phyloP scores from a whole-genome alignment of 768 basidiomycete genomes.

The Mycena kentingensis region DNA sequence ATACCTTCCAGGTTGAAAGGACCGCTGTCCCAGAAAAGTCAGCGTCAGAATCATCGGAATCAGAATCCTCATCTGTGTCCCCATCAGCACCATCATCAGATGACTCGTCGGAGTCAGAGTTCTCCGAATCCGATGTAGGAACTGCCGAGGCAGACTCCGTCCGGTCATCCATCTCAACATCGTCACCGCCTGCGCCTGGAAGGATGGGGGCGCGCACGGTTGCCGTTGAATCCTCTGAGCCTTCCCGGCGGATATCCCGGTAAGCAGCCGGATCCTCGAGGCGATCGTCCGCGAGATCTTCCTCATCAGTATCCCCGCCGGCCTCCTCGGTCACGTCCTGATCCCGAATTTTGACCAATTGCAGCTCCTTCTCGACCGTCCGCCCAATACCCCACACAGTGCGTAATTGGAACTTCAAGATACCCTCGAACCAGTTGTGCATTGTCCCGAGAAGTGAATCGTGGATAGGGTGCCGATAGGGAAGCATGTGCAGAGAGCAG shows the following conservation, averaged over 20 bases:
- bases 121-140: slow-evolving; percentile 1
- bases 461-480: slow-evolving; percentile 21
- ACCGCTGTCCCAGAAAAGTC: too few relatives aligned
- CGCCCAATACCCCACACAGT: slow-evolving; percentile 20
- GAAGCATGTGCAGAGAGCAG: slow-evolving; percentile 15
- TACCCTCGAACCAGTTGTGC: slow-evolving; percentile 22
- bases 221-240: not conserved
- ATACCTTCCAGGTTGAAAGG: not conserved
- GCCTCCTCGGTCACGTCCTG: not conserved
- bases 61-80: slow-evolving; percentile 6
- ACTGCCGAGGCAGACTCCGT: not conserved
- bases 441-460: slow-evolving; percentile 21
- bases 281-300: not conserved
- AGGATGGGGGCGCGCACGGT: not conserved
- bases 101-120: not conserved
- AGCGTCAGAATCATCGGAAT: not conserved
- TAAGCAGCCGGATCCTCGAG: not conserved
- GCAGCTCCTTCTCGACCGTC: slow-evolving; percentile 1
- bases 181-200: not conserved
- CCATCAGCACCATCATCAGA: slow-evolving; percentile 6
- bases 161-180: slow-evolving; percentile 3
- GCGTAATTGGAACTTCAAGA: slow-evolving; percentile 17
- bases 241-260: not conserved
- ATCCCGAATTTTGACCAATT: slow-evolving; percentile 1
- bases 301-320: not conserved